Evolutionary conservation across 768 basidiomycete genomes (phyloP), one percentile per base, ranked within the genome.

Genomic region (Naganishia vaughanmartiniae): DNA sequence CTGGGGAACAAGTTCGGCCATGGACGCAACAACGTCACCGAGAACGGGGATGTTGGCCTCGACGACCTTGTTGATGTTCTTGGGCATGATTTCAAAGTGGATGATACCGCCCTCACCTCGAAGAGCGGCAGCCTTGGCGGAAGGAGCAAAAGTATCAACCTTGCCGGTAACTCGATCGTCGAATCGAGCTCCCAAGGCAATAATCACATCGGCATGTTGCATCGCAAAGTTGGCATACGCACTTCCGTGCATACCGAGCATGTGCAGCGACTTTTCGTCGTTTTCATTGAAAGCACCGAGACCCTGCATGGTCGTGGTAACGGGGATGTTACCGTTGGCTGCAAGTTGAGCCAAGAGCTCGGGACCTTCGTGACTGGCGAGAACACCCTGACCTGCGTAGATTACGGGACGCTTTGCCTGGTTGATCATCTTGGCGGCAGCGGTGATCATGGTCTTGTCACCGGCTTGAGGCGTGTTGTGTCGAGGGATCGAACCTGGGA

Each of bases 61-160:
- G 66, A 98, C 87, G 72, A 99, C 93, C 83, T 99, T 99, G 87
- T 99, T 99, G 82, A 99, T 86, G 82, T 99, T 99, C 86, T 99
- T 98, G 55, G 96, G 92, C 84, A 88, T 88, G 74, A 98, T 94
- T 84, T 99, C 96, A 78, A 99, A 98, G 84, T 99, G 96, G 78
- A 99, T 96, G 84, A 99, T 94, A 39, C 96, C 96, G 14, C 96
- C 96, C 0, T 88, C 87, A 54, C 94, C 92, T 74, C 89, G 85
- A 0, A 86, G 83, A 1, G 94, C 93, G 7, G 96, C 96, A 7
- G 89, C 89, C 57, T 85, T 85, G 0, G 96, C 95, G 15, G 88
- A 90, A 33, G 96, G 96, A 0, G 94, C 96, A 76, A 98, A 99
- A 0, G 87, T 84, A 76, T 88, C 87, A 70, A 98, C 80, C 80